Base-by-base conservation (phyloP, 257 asterid genomes). In the Scutellaria galericulata region DNA sequence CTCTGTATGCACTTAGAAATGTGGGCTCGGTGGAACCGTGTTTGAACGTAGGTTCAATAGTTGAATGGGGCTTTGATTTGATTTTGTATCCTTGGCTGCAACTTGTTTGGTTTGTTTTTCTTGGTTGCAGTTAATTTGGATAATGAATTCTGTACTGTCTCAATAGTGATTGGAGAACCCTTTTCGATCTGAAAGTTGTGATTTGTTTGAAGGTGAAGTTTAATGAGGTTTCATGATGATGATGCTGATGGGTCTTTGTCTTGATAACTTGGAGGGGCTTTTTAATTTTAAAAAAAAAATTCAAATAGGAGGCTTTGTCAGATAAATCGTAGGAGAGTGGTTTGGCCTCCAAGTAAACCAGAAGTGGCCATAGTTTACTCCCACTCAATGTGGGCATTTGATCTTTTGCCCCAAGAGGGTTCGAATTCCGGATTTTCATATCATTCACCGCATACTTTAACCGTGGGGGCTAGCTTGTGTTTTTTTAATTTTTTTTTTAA, bases 181-280 rank as follows among this genome's bases (percentile, higher is more conserved):
- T 60, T 56, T 75, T 64, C 59, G 70, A 81, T 70, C 64, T 81
- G 78, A 79, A 83, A 77, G 86, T 68, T 64, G 66, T 78, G 70
- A 64, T 82, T 78, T 85, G 88, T 80, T 83, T 58, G 64, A 70
- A 82, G 80, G 61, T 81, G 85, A 70, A 51, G 81, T 50, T 71
- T 45, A 54, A 71, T 45, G 75, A 71, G 76, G 73, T 72, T 64
- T 44, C 76, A 69, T 62, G 72, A 15, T 68, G 37, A 69, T 73
- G 81, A 46, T 83, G 72, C 64, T 79, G 84, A 77, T 68, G 78
- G 68, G 86, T 75, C 85, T 12, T 78, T 81, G 61, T 84, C 82
- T 60, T 64, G 68, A 66, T 76, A 73, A 63, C 68, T 70, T 74
- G 79, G 75, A 73, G 74, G 44, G 68, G 35, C 18, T 45, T 42